A percentile compares a stretch with the other conserved stretches of the same genome.
phyloP scores from a whole-genome alignment of 2,329 filamentous ascomycete genomes.

The Pseudogymnoascus pannorum region DNA sequence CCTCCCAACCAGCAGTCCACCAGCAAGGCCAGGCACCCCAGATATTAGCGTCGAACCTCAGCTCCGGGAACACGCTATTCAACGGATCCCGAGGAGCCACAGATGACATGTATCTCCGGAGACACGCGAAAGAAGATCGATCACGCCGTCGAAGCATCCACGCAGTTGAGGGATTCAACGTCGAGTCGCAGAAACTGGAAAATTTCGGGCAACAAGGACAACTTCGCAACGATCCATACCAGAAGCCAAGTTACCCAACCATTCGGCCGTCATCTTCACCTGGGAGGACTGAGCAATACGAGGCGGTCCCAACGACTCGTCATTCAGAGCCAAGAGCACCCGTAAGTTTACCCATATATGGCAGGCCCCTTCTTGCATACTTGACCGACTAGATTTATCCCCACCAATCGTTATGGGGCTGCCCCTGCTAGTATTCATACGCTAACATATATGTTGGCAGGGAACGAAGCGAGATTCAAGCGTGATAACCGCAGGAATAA shows the following conservation, averaged over 20 bases:
- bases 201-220: neutral
- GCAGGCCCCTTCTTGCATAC: slow-evolving; percentile 6
- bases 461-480: slow-evolving; percentile 52
- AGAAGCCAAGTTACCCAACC: slow-evolving; percentile 28
- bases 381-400: slow-evolving; percentile 5
- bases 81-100: slow-evolving; percentile 15
- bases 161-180: slow-evolving; percentile 41
- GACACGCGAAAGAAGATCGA: slow-evolving; percentile 56
- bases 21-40: slow-evolving; percentile 21
- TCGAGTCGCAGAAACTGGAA: neutral
- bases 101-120: slow-evolving; percentile 44
- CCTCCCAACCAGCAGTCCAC: slow-evolving; percentile 19
- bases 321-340: slow-evolving; percentile 35
- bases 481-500: slow-evolving; percentile 30
- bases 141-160: slow-evolving; percentile 80
- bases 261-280: slow-evolving; percentile 19
- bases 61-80: slow-evolving; percentile 16
- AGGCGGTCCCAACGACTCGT: neutral
- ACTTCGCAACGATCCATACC: slow-evolving; percentile 27
- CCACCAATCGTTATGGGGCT: slow-evolving; percentile 8
- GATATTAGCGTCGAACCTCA: slow-evolving; percentile 14
- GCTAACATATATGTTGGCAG: slow-evolving; percentile 33
- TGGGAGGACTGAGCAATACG: slow-evolving; percentile 6
- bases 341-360: slow-evolving; percentile 43
- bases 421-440: slow-evolving; percentile 3